Percentiles rank a stretch among this genome's conserved stretches.
Conservation (phyloP, 768 basidiomycete genomes). For the Amanita molliuscula region DNA sequence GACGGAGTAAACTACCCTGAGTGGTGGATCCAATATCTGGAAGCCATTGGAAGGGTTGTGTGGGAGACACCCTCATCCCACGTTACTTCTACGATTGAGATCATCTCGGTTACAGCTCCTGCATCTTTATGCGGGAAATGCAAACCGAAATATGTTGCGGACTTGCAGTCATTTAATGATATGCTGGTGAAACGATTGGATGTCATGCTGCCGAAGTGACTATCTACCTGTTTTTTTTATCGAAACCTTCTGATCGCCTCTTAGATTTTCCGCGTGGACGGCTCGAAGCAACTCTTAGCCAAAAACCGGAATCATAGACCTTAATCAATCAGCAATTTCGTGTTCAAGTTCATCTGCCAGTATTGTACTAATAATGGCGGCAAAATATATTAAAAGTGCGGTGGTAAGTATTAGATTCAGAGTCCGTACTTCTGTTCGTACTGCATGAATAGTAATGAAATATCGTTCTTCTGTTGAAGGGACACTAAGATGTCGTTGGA, state of each 20-base stretch:
- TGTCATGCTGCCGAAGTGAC: not conserved
- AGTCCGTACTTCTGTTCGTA: too few relatives aligned
- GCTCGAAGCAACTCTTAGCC: too few relatives aligned
- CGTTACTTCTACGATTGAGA: not conserved
- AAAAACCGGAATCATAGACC: too few relatives aligned
- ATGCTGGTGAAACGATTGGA: not conserved
- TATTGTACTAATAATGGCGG: too few relatives aligned
- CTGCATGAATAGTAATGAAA: too few relatives aligned
- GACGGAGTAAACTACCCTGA: not conserved
- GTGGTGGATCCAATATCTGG: conserved; percentile 4
- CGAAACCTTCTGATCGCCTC: not conserved
- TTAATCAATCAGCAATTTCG: too few relatives aligned
- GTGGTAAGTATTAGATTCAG: too few relatives aligned
- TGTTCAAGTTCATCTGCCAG: too few relatives aligned
- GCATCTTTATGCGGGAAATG: not conserved
- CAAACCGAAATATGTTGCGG: not conserved
- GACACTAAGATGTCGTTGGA: too few relatives aligned
- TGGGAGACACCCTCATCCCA: not conserved
- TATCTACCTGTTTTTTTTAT: not conserved
- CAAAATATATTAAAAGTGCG: too few relatives aligned
- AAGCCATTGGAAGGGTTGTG: not conserved
- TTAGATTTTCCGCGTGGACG: not conserved
- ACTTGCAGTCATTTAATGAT: conserved; percentile 2
- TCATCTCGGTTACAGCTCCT: not conserved
- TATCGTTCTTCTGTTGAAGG: too few relatives aligned